Percentiles rank a stretch among this genome's conserved stretches.
These are phyloP conservation scores for Acidomyces sp. DNA, from an alignment of 495 filamentous ascomycete species.

Conservation along the genomic window DNA sequence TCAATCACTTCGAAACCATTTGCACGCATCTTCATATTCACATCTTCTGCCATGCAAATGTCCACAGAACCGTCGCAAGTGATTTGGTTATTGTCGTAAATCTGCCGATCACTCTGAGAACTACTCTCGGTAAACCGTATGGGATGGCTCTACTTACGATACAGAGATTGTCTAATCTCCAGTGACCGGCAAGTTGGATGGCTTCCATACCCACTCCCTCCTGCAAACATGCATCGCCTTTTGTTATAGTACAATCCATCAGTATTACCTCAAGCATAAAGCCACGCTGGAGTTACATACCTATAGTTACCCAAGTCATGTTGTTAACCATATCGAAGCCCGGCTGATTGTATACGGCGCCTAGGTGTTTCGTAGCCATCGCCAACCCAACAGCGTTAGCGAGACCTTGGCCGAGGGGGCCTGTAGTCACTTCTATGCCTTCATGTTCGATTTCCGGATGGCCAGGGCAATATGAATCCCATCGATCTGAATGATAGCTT, in stretches of 20 bases:
- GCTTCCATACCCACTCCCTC: conserved; percentile 49
- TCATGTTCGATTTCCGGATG: conserved; percentile 50
- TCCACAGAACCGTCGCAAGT: conserved; percentile 48
- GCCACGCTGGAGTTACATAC: too few relatives aligned
- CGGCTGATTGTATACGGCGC: conserved; percentile 40
- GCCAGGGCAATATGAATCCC: conserved; percentile 37
- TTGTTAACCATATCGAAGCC: conserved; percentile 37
- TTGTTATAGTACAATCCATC: too few relatives aligned
- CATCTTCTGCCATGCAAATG: conserved; percentile 42
- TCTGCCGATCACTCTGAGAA: too few relatives aligned
- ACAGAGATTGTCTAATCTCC: conserved; percentile 41
- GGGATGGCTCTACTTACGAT: too few relatives aligned
- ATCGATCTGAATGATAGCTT: conserved; percentile 43
- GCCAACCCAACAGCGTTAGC: conserved; percentile 48
- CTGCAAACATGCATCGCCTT: conserved; percentile 47
- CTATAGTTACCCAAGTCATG: conserved; percentile 43
- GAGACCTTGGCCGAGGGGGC: conserved; percentile 47
- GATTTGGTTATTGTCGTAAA: conserved; percentile 49
- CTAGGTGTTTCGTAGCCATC: conserved; percentile 45
- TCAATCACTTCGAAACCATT: conserved; percentile 47
- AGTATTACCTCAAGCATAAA: too few relatives aligned
- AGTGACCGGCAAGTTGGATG: conserved; percentile 42
- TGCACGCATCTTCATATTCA: conserved; percentile 46
- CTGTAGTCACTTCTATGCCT: conserved; percentile 51
- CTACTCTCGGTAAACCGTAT: too few relatives aligned